These are phyloP conservation scores for Boletus edulis DNA, from an alignment of 768 basidiomycete genomes.

Conservation along the genomic window DNA sequence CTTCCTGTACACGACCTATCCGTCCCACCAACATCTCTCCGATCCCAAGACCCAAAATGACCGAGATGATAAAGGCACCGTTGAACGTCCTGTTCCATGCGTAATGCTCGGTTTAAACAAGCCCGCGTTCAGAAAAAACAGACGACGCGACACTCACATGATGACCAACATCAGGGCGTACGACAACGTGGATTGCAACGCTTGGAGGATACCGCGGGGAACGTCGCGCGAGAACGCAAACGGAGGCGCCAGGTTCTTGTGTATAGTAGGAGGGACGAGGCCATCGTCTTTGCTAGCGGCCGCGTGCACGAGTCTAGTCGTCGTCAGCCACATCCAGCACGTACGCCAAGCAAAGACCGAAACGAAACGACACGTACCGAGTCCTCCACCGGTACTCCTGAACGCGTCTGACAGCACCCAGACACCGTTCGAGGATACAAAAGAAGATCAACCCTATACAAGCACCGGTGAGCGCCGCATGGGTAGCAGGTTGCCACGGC, in stretches of 20 bases:
- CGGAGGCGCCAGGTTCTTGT: slow-evolving; percentile 42
- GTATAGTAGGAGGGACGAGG: neutral
- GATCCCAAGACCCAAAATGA: slow-evolving; percentile 65
- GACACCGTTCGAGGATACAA: slow-evolving; percentile 66
- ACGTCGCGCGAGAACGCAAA: slow-evolving; percentile 69
- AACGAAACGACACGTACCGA: slow-evolving; percentile 39
- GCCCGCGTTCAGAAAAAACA: neutral
- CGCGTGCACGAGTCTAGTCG: neutral
- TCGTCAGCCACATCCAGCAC: neutral
- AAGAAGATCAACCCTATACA: slow-evolving; percentile 69
- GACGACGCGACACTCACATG: slow-evolving; percentile 51
- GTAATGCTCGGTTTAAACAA: slow-evolving; percentile 4
- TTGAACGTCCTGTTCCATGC: slow-evolving; percentile 68
- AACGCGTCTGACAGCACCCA: slow-evolving; percentile 54
- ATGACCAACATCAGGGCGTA: slow-evolving; percentile 79
- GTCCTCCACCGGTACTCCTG: slow-evolving; percentile 57
- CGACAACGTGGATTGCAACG: slow-evolving; percentile 57
- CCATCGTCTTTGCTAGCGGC: neutral
- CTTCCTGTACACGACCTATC: neutral
- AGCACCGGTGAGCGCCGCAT: slow-evolving; percentile 73
- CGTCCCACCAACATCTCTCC: slow-evolving; percentile 76
- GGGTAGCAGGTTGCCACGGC: slow-evolving; percentile 62
- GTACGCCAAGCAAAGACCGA: too few relatives aligned
- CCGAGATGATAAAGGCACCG: slow-evolving; percentile 69
- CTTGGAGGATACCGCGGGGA: slow-evolving; percentile 63